Evolutionary conservation across 1,139 yeast genomes (phyloP).

Genomic region (Hemisphaericaspora xylanilytica): DNA sequence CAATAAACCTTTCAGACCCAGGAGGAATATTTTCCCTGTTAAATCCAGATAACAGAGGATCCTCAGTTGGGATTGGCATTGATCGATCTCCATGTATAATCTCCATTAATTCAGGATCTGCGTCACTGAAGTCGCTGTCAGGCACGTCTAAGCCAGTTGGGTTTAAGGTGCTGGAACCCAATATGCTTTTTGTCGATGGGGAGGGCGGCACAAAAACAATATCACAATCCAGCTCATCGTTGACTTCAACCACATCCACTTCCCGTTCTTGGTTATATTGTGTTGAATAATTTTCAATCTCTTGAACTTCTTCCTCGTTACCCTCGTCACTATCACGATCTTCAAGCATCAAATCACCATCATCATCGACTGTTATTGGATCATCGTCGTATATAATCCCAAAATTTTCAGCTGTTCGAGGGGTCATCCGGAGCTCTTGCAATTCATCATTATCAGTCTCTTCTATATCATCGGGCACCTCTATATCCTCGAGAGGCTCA

Average conservation of each 20-base stretch:
- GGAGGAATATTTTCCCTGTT: constrained; percentile 22
- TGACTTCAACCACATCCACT: constrained; percentile 32
- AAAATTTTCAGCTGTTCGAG: not conserved
- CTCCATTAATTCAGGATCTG: constrained; percentile 34
- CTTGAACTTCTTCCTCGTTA: constrained; percentile 28
- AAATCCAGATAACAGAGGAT: not conserved
- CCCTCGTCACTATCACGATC: constrained; percentile 10
- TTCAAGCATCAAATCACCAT: constrained; percentile 7
- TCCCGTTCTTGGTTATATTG: constrained; percentile 47
- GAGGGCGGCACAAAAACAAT: too few relatives aligned
- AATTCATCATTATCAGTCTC: constrained; percentile 1
- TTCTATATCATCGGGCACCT: not conserved
- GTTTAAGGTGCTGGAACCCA: too few relatives aligned
- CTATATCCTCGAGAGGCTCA: constrained; percentile 11
- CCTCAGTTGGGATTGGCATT: constrained; percentile 3
- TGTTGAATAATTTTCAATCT: constrained; percentile 32
- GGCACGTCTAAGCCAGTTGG: constrained; percentile 4
- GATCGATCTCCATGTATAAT: constrained; percentile 16
- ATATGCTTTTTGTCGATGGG: too few relatives aligned
- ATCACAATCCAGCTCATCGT: constrained; percentile 20
- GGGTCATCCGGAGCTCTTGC: constrained; percentile 1
- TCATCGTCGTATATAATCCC: constrained; percentile 10
- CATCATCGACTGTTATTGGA: constrained; percentile 6
- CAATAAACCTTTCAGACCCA: constrained; percentile 36
- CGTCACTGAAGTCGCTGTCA: constrained; percentile 24